Conservation (phyloP, 1,284 basidiomycete species). For the Trametes versicolor region DNA sequence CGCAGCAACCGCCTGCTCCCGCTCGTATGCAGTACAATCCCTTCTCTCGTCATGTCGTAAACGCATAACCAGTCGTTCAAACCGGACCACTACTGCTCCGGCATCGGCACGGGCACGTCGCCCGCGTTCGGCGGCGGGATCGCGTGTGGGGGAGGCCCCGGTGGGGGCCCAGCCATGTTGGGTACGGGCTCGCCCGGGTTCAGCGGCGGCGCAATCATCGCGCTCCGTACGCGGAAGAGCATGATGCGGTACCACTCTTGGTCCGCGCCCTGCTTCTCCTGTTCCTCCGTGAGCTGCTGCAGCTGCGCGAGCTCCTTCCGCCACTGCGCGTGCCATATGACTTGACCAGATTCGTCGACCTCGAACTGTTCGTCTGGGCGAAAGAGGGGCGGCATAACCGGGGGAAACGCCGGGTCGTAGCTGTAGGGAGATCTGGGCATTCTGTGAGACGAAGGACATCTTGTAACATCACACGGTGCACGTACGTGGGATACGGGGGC, state of each 20-base stretch:
- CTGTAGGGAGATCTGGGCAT: constrained; percentile 44
- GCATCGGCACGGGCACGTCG: constrained; percentile 35
- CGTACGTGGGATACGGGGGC: constrained; percentile 59
- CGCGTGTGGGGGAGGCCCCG: constrained; percentile 38
- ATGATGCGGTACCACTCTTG: constrained; percentile 87
- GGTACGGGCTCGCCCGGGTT: constrained; percentile 65
- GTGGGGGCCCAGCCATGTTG: constrained; percentile 22
- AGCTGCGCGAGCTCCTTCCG: constrained; percentile 79
- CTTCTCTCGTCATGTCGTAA: not conserved
- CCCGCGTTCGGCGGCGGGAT: constrained; percentile 40
- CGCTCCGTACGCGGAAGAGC: constrained; percentile 75
- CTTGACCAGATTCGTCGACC: constrained; percentile 78
- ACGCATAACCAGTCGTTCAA: not conserved
- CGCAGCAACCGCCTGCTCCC: constrained; percentile 1
- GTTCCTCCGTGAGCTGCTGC: constrained; percentile 75
- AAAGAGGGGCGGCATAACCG: constrained; percentile 68
- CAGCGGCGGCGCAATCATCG: constrained; percentile 70
- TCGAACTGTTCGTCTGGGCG: constrained; percentile 73
- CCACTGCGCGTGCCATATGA: constrained; percentile 82
- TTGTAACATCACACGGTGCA: constrained; percentile 23
- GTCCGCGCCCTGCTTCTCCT: constrained; percentile 80
- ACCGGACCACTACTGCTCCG: constrained; percentile 26
- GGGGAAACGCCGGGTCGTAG: constrained; percentile 72
- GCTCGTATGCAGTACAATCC: constrained; percentile 5
- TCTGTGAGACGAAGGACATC: not conserved